Evolutionary conservation across 345 rosid genomes (phyloP).

Genomic region (Conringia planisiliqua): DNA sequence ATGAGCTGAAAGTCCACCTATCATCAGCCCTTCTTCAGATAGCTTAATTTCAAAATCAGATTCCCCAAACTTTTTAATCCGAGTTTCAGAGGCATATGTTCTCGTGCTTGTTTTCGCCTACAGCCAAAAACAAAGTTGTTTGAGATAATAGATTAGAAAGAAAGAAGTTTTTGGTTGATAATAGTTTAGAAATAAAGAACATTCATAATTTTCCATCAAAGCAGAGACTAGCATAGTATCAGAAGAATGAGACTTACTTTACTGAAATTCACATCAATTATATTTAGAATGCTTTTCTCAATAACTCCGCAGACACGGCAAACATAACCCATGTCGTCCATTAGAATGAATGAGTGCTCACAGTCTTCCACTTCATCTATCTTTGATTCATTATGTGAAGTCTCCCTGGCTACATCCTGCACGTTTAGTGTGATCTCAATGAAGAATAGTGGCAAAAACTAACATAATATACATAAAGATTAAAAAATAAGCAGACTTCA

Average conservation of each 20-base stretch:
- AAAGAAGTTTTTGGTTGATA: background rate
- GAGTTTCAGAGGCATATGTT: slow-evolving; percentile 50
- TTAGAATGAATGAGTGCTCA: slow-evolving; percentile 72
- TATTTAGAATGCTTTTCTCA: slow-evolving; percentile 63
- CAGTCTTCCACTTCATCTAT: slow-evolving; percentile 58
- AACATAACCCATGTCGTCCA: slow-evolving; percentile 92
- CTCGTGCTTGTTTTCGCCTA: slow-evolving; percentile 60
- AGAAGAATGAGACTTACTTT: slow-evolving; percentile 46
- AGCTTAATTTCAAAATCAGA: slow-evolving; percentile 46
- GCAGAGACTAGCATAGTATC: background rate
- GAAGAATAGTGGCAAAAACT: background rate
- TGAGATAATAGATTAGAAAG: background rate
- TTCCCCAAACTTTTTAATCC: slow-evolving; percentile 45
- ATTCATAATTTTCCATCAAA: background rate
- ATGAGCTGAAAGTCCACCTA: slow-evolving; percentile 73
- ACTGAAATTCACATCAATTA: slow-evolving; percentile 69
- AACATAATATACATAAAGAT: background rate
- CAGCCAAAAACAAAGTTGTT: background rate
- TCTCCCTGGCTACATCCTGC: slow-evolving; percentile 51
- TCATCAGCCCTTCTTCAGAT: slow-evolving; percentile 50
- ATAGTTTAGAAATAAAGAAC: background rate
- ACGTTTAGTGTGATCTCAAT: slow-evolving; percentile 2
- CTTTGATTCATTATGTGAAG: slow-evolving; percentile 40
- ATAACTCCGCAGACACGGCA: slow-evolving; percentile 87
- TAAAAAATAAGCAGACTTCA: background rate